Base-by-base conservation (phyloP, 345 rosid species). In the Hypericum perforatum region DNA sequence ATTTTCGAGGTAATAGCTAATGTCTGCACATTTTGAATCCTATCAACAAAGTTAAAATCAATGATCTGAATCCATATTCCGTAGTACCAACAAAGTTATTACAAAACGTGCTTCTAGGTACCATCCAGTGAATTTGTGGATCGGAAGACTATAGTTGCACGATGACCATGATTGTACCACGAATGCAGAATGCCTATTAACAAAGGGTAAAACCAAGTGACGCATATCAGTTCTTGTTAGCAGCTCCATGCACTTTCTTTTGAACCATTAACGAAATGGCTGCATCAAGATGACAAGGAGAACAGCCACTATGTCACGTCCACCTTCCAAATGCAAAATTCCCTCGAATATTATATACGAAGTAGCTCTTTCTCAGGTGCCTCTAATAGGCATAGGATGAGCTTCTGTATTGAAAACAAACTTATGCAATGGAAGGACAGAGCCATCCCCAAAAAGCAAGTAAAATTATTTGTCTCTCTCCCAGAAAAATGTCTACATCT, bases 401-500 rank as follows among this genome's bases (percentile, higher is more conserved):
- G 94, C 95, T 80, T 88, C 97, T 53, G 98, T 67, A 77, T 92
- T 88, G 64, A 84, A 92, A 52, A 85, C 82, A 68, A 64, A 85
- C 79, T 78, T 82, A 74, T 88, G 89, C 78, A 92, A 65, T 10
- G 89, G 95, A 11, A 88, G 68, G 47, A 79, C 70, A 16, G 82
- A 77, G 52, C 69, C 82, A 65, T 85, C 83, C 54, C 81, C 91
- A 71, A 92, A 92, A 49, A 92, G 82, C 82, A 88, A 82, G 79
- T 92, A 92, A 39, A 88, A 68, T 58, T 92, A 88, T 47, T 88
- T 88, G 63, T 0, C 95, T 88, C 77, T 92, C 95, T 39, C 98
- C 94, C 63, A 85, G 75, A 70, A 81, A 71, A 88, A 92, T 0
- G 98, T 83, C 75, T 83, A 97, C 94, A 88, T 88, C 76, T 85